Percentiles rank a stretch among this genome's conserved stretches.
Evolutionary conservation across 148 eudicot species (phyloP).

Genomic region (Camellia lanceoleosa): DNA sequence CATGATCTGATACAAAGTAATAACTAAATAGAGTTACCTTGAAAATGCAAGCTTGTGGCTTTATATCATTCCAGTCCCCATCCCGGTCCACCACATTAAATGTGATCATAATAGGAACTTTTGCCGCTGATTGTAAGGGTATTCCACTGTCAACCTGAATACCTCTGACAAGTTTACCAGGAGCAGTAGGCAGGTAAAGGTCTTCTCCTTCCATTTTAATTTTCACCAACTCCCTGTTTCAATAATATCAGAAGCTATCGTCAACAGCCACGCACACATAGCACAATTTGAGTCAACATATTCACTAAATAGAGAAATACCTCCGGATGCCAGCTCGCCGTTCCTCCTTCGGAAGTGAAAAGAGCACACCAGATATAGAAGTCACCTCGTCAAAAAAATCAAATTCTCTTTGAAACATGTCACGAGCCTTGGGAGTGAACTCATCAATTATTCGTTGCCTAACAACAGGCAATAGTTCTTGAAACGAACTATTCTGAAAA

Average conservation of each 20-base stretch:
- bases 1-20: neutral
- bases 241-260: conserved; percentile 10
- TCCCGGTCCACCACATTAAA: conserved; percentile 80
- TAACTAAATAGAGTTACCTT: conserved; percentile 49
- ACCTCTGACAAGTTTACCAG: conserved; percentile 80
- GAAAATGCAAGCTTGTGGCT: conserved; percentile 97
- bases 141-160: conserved; percentile 96
- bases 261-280: neutral
- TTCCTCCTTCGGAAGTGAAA: conserved; percentile 87
- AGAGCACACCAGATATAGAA: conserved; percentile 83
- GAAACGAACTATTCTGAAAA: conserved; percentile 63
- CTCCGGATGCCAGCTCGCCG: conserved; percentile 88
- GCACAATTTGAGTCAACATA: neutral
- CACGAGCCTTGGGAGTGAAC: conserved; percentile 70
- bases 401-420: conserved; percentile 74
- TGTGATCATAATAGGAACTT: conserved; percentile 98
- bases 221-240: conserved; percentile 77
- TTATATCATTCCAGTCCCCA: conserved; percentile 62
- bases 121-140: conserved; percentile 97
- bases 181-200: conserved; percentile 94
- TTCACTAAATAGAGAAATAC: conserved; percentile 29
- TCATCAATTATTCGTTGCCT: conserved; percentile 76
- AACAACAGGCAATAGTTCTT: conserved; percentile 64
- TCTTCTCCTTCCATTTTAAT: conserved; percentile 78
- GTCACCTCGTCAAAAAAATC: conserved; percentile 96